These are phyloP conservation scores for Cubamyces sp. DNA, from an alignment of 768 basidiomycete species.

Conservation along the genomic window DNA sequence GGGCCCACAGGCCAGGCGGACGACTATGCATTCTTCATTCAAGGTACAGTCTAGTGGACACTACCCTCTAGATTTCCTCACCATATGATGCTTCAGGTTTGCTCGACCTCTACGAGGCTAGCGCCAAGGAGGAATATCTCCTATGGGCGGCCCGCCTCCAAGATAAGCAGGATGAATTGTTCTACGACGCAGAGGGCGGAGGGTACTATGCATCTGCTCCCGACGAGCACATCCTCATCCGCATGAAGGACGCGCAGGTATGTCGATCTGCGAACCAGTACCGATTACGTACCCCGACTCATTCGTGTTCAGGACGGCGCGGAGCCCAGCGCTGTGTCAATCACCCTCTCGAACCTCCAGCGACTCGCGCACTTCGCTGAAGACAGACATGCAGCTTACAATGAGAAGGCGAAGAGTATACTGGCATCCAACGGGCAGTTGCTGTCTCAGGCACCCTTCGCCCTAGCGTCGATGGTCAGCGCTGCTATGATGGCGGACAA, in stretches of 20 bases:
- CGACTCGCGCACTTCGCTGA: slow-evolving; percentile 33
- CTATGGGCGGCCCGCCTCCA: slow-evolving; percentile 42
- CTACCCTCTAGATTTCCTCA: neutral
- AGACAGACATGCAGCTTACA: slow-evolving; percentile 28
- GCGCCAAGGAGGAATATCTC: slow-evolving; percentile 38
- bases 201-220: slow-evolving; percentile 45
- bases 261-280: neutral
- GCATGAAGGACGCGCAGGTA: slow-evolving; percentile 42
- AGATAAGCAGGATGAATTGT: slow-evolving; percentile 43
- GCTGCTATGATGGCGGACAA: slow-evolving; percentile 23
- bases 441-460: slow-evolving; percentile 27
- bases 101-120: slow-evolving; percentile 43
- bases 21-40: slow-evolving; percentile 44
- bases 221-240: slow-evolving; percentile 41
- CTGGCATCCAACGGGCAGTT: slow-evolving; percentile 29
- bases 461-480: slow-evolving; percentile 30
- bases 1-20: slow-evolving; percentile 44
- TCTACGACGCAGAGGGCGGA: slow-evolving; percentile 43
- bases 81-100: slow-evolving; percentile 24
- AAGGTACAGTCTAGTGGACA: slow-evolving; percentile 28
- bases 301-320: slow-evolving; percentile 34
- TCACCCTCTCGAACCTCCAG: slow-evolving; percentile 34
- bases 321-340: slow-evolving; percentile 34
- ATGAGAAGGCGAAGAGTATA: slow-evolving; percentile 29
- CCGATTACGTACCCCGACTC: neutral